Evolutionary conservation across 1,284 basidiomycete genomes (phyloP), one percentile per base, ranked within the genome.

Genomic region (Tilletia horrida): DNA sequence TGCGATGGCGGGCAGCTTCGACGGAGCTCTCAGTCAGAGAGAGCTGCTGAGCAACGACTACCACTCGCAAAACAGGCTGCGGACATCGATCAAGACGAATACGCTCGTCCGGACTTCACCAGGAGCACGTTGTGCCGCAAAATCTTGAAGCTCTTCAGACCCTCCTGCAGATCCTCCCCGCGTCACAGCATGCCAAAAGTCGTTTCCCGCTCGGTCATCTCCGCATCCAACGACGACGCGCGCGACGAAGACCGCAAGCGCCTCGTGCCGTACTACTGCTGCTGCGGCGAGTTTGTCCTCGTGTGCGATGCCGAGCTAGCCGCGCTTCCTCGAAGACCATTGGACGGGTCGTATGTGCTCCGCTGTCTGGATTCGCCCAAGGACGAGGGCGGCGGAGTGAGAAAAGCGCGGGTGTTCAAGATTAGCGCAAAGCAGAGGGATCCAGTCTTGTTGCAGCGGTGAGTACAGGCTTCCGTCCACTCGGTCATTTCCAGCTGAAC

Each of bases 241-340:
- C 35, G 43, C 23, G 27, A 43, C 13, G 42, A n/a, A 9, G 16
- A 18, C 11, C 40, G 27, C 18, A 42, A 67, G 69, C 31, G 45
- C 0, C 66, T 69, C 9, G 52, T 47, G 27, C 67, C 74, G 44
- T 79, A 76, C 73, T 80, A 79, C 69, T 80, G 79, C 62, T 68
- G 79, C 55, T 80, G 79, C 66, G 79, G 79, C 21, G 79, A 80
- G 55, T 80, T 80, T 63, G 71, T 69, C 14, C 71, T 80, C 16
- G 79, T 79, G 35, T 73, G 66, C 44, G 74, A 80, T 44, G 66
- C 63, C 1, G 45, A 68, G 6, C 67, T 80, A 4, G 47, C 66
- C 0, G 31, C 55, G 11, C 62, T 76, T 6, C 73, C 79, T 0
- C 59, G 63, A 8, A 71, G 79, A 9, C 77, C 79, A 1, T 62